Evolutionary conservation across 495 filamentous ascomycete species (phyloP).

Genomic region (Neurospora sp.): DNA sequence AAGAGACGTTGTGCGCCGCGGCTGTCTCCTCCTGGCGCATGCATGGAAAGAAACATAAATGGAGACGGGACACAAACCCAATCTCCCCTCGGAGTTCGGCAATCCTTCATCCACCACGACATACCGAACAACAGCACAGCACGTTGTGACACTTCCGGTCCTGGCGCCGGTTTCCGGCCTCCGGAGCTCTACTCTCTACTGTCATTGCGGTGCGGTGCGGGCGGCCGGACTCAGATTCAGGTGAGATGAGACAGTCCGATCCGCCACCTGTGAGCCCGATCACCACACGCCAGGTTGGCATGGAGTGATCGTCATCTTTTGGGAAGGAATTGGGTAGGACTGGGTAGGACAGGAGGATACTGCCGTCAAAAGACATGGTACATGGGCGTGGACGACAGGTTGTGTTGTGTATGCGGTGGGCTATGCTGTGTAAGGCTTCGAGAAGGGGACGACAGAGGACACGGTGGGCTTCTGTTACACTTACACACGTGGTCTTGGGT

Average conservation of each 20-base stretch:
- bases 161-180: neutral
- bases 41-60: neutral
- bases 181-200: neutral
- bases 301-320: neutral
- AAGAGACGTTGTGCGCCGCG: neutral
- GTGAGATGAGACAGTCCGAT: neutral
- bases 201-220: neutral
- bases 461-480: neutral
- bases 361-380: neutral
- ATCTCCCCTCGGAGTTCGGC: neutral
- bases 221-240: neutral
- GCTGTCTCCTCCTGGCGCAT: neutral
- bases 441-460: neutral
- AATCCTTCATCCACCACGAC: neutral
- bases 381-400: neutral
- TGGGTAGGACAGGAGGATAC: neutral
- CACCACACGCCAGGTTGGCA: neutral
- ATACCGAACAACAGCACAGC: neutral
- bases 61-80: neutral
- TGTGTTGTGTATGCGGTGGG: neutral
- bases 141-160: neutral
- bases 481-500: neutral
- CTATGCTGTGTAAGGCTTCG: neutral
- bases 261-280: neutral
- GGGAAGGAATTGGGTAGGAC: neutral